Base-by-base conservation (phyloP, 169 alveolate species). In the Plasmodium ovale region DNA sequence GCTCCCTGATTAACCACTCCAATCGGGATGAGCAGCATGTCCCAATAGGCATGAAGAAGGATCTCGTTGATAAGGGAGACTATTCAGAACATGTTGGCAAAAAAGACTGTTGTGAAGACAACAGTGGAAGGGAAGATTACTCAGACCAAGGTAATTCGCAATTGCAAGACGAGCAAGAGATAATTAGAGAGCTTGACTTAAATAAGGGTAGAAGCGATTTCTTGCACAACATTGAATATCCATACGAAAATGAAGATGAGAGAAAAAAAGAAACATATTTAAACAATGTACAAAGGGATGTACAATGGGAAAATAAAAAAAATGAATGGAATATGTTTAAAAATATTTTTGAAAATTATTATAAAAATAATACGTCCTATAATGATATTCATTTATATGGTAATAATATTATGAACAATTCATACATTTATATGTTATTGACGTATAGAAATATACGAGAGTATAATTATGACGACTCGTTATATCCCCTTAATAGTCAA, bases 311-410 rank as follows among this genome's bases (percentile, higher is more conserved):
- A 19, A 2, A 35, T 14, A 60, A 77, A 19, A n/a, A 67, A 21
- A 23, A 54, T 47, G 67, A 53, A 3, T 60, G 14, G 33, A 53
- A 51, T 54, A 27, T 42, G 42, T 77, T 77, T 62, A 77, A 37
- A 44, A 59, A 77, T 62, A 64, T 77, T 1, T 77, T 60, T 27
- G 27, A 51, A n/a, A 77, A 77, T 27, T 77, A 77, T 77, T 33
- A 62, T 16, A 12, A 64, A 2, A 12, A 12, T 42, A 5, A 9
- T 21, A 3, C 1, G 4, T 1, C 33, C 12, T 14, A 67, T 58
- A 49, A 67, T 29, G 90, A 82, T 27, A 7, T 82, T 25, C 6
- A 64, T 58, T 58, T 82, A 25, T 82, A 51, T 71, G 90, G 90
- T 7, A 39, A 59, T 65, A 58, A 82, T 35, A 82, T 82, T 29